Base-by-base conservation (phyloP, 495 filamentous ascomycete species). In the Hypoxylon crocopeplum region DNA sequence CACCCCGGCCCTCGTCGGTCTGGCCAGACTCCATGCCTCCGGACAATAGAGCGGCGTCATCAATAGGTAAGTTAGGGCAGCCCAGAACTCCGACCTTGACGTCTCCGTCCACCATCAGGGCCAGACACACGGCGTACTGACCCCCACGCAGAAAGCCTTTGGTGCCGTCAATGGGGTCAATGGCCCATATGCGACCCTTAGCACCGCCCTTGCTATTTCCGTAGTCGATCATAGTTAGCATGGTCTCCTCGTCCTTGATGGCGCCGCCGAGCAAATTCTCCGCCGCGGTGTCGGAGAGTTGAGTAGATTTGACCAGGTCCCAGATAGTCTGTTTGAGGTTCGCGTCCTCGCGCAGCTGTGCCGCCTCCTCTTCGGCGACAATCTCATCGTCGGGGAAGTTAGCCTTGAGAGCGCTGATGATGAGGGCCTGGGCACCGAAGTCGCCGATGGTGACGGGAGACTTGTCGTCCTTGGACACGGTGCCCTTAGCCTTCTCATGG, bases 401-500 rank as follows among this genome's bases (percentile, higher is more conserved):
- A 72, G 87, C 82, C 75, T 87, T 85, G 55, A 98, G 85, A 40
- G 94, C 92, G 51, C 86, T 82, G 64, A 98, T 96, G 69, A 98
- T 95, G 58, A 98, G 82, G 30, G 95, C 95, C 77, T 98, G 94
- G 48, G 95, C 94, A 64, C 95, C 95, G 69, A 96, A 97, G 77
- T 98, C 94, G 70, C 92, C 94, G 60, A 98, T 92, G 24, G 94
- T 98, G 61, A 98, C 94, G 56, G 95, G 94, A 19, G 95, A 98
- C 61, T 86, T 87, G 77, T 98, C 95, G 71, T 89, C 87, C 79
- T 98, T 99, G 64, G 88, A 90, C 27, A 95, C 80, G 48, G 94
- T 96, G 53, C 93, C 92, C 77, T 98, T 98, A 62, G 91, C 86
- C 69, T 88, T 90, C 51, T 91, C 87, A 76, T 90, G 86, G 83